Base-by-base conservation (phyloP, 768 basidiomycete species). In the Trametes villosa region DNA sequence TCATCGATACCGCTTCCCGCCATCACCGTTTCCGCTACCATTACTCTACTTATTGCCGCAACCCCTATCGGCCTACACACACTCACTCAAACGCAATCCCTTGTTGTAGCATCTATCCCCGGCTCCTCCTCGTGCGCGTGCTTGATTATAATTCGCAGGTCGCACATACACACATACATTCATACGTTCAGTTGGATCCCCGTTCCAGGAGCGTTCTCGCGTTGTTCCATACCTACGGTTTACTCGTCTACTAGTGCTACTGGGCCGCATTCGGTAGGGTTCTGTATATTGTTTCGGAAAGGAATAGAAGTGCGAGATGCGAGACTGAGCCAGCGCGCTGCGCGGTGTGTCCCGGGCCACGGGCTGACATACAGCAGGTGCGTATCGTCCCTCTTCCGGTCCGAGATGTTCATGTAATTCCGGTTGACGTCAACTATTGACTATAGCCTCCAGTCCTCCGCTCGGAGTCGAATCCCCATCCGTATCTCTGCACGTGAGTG, bases 31-130 rank as follows among this genome's bases (percentile, higher is more conserved):
- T 17, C 17, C 27, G 46, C 22, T 48, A 48, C 15, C 27, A 30
- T 22, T 13, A 27, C 38, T 20, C 34, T 31, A 34, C 34, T 49
- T 31, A 7, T 27, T 44, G 20, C 36, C 46, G 41, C 50, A 18
- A 12, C 20, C 46, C 18, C 47, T 30, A 24, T 33, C 29, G 40
- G 34, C 52, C 8, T 48, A 52, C 38, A 3, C 50, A 38, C 46
- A 52, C 20, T 29, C 50, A 9, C 26, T 36, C 18, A n/a, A n/a
- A 45, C 45, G 48, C 48, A 49, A 36, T 49, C 44, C 36, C 53
- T 61, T 61, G 60, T 61, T 61, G 60, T 61, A 61, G 53, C 60
- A 61, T 61, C 41, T 56, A 49, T 61, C 53, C 5, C 12, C 12
- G 34, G 44, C 8, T 45, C 42, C 15, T 33, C 46, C 6, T 24